Conservation (phyloP, 345 rosid species). For the Durio zibethinus region DNA sequence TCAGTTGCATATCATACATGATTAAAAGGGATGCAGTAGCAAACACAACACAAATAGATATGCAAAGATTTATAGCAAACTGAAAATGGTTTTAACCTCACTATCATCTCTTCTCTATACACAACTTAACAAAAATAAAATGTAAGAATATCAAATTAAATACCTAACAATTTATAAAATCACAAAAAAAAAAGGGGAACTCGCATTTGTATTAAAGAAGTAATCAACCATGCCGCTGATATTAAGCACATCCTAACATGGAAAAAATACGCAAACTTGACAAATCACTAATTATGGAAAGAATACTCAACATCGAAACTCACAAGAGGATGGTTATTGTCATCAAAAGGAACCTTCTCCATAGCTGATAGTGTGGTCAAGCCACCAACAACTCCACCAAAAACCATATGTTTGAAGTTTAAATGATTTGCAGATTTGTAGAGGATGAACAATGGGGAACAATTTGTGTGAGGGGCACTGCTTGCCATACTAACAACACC, state of each 20-base stretch:
- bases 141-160: background rate
- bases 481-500: slow-evolving; percentile 97
- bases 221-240: background rate
- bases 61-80: background rate
- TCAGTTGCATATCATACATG: background rate
- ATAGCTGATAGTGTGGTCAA: slow-evolving; percentile 73
- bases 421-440: slow-evolving; percentile 93
- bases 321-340: slow-evolving; percentile 76
- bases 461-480: slow-evolving; percentile 93
- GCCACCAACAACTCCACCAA: slow-evolving; percentile 90
- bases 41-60: background rate
- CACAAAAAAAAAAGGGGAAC: background rate
- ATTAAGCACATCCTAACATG: background rate
- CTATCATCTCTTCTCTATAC: background rate
- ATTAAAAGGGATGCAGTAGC: background rate
- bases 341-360: slow-evolving; percentile 90
- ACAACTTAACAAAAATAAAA: background rate
- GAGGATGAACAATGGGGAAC: slow-evolving; percentile 89
- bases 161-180: background rate
- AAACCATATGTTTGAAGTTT: slow-evolving; percentile 88
- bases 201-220: background rate
- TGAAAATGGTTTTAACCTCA: background rate
- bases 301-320: slow-evolving; percentile 22
- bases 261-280: background rate
- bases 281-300: background rate